A percentile compares a stretch with the other conserved stretches of the same genome.
phyloP scores from a whole-genome alignment of 2,329 filamentous ascomycete genomes.

The Lasiodiplodia hormozganensis region DNA sequence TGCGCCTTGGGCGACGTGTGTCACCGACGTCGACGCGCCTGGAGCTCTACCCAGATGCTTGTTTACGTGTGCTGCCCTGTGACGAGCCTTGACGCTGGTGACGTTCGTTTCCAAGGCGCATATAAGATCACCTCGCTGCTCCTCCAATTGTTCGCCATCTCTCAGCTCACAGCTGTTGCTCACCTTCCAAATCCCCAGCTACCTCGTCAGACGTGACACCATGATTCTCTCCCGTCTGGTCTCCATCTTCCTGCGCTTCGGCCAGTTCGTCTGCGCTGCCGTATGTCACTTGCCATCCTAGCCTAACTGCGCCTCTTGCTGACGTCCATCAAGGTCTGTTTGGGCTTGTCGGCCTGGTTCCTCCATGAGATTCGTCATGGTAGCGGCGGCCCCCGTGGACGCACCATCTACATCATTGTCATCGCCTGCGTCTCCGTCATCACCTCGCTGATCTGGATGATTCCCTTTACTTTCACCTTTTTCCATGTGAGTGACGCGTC shows the following conservation, averaged over 20 bases:
- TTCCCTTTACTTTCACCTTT: slow-evolving; percentile 73
- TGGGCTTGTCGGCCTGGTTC: slow-evolving; percentile 72
- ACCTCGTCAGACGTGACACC: not conserved
- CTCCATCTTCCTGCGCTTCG: slow-evolving; percentile 65
- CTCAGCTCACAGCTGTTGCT: not conserved
- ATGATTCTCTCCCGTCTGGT: slow-evolving; percentile 59
- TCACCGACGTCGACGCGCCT: slow-evolving; percentile 5
- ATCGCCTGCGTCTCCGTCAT: slow-evolving; percentile 73
- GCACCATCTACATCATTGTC: slow-evolving; percentile 78
- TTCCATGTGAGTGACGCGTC: slow-evolving; percentile 51
- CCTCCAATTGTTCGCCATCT: slow-evolving; percentile 7
- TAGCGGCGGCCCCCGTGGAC: slow-evolving; percentile 57
- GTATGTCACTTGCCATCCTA: slow-evolving; percentile 49
- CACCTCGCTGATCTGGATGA: slow-evolving; percentile 73
- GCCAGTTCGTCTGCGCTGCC: slow-evolving; percentile 72
- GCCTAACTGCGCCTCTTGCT: not conserved
- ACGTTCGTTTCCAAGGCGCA: not conserved
- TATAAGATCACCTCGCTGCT: slow-evolving; percentile 1
- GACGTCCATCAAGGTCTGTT: slow-evolving; percentile 56
- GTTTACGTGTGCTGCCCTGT: slow-evolving; percentile 21
- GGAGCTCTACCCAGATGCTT: not conserved
- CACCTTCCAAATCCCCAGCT: not conserved
- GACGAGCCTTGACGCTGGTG: slow-evolving; percentile 6
- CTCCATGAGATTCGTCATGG: slow-evolving; percentile 58
- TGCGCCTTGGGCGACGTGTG: slow-evolving; percentile 10